These are phyloP conservation scores for Diaporthe citriasiana DNA, from an alignment of 2,329 filamentous ascomycete genomes.

Conservation along the genomic window DNA sequence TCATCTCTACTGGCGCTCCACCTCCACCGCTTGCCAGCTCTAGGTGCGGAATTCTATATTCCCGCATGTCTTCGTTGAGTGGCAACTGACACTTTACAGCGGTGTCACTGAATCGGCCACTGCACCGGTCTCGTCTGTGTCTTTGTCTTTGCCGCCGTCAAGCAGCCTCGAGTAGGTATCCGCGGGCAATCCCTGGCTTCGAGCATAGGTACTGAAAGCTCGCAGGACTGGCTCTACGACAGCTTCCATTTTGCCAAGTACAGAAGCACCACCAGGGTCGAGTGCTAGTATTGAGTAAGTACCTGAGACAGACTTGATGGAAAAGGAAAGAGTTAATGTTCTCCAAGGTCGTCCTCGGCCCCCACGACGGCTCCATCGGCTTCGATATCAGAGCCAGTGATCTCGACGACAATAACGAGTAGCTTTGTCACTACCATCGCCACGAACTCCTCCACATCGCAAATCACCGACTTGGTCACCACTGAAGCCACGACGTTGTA, in stretches of 20 bases:
- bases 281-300: constrained; percentile 22
- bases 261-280: constrained; percentile 4
- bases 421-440: constrained; percentile 39
- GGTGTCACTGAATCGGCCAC: neutral
- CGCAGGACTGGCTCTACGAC: neutral
- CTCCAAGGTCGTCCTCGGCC: neutral
- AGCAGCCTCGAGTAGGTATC: neutral
- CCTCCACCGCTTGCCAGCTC: neutral
- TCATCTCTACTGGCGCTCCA: neutral
- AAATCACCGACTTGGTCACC: constrained; percentile 39
- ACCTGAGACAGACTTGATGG: neutral
- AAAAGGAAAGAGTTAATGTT: neutral
- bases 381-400: neutral
- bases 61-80: neutral
- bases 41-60: neutral
- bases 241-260: constrained; percentile 3
- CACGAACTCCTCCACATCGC: constrained; percentile 41
- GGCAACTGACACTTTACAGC: constrained; percentile 3
- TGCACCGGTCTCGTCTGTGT: neutral
- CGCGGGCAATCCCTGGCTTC: neutral
- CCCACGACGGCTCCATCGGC: neutral
- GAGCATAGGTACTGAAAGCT: neutral
- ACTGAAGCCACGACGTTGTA: constrained; percentile 34
- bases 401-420: constrained; percentile 39
- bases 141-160: neutral